Evolutionary conservation across 78 protist species (phyloP).

Genomic region (Dictyostelium capitatum): DNA sequence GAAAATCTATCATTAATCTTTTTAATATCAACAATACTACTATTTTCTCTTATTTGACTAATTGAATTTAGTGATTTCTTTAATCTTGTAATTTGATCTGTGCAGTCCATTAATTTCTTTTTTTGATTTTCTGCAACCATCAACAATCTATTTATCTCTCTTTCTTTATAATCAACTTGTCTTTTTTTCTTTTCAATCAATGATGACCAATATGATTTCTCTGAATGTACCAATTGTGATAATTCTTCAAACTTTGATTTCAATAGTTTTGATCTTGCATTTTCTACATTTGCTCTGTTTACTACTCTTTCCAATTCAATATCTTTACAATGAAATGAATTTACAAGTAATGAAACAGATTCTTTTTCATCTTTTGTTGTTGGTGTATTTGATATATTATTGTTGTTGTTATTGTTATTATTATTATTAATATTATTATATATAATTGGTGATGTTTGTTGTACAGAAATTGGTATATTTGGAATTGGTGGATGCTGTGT

Average conservation of each 20-base stretch:
- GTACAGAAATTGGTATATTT: background rate
- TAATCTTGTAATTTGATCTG: constrained; percentile 36
- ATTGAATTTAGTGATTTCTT: constrained; percentile 52
- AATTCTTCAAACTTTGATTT: constrained; percentile 46
- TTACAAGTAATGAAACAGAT: constrained; percentile 33
- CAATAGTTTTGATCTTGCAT: constrained; percentile 18
- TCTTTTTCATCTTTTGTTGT: constrained; percentile 1
- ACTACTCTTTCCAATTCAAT: constrained; percentile 59
- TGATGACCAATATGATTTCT: constrained; percentile 31
- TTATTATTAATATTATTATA: background rate
- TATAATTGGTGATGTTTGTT: background rate
- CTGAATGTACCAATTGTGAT: constrained; percentile 55
- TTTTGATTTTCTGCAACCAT: constrained; percentile 72
- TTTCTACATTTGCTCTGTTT: constrained; percentile 23
- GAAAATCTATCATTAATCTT: constrained; percentile 71
- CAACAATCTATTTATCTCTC: constrained; percentile 42
- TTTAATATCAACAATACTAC: constrained; percentile 30
- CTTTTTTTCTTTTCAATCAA: constrained; percentile 10
- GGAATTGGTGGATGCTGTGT: constrained; percentile 12
- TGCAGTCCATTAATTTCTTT: constrained; percentile 27
- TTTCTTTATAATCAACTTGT: constrained; percentile 53
- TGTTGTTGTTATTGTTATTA: background rate
- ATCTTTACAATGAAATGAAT: constrained; percentile 60
- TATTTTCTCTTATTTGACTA: constrained; percentile 36
- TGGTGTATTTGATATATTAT: background rate